A percentile compares a stretch with the other conserved stretches of the same genome.
phyloP scores from a whole-genome alignment of 2,329 filamentous ascomycete genomes.

The Fusarium sarcochroum region DNA sequence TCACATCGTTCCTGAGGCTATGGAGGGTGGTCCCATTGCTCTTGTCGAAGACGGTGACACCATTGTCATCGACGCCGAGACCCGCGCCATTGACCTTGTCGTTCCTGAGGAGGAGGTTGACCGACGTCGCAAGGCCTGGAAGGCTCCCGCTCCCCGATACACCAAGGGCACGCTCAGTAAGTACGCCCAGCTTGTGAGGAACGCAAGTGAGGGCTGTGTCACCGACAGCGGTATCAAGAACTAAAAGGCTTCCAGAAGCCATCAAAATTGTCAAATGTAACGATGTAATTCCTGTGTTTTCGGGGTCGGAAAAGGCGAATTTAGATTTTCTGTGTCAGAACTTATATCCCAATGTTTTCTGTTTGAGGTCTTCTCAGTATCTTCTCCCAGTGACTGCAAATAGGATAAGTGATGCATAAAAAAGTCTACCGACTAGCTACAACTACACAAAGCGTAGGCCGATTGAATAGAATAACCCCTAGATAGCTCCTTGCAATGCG shows the following conservation, averaged over 20 bases:
- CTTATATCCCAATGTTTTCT: constrained; percentile 35
- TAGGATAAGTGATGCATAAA: background rate
- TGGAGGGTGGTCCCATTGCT: constrained; percentile 87
- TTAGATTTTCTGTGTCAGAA: constrained; percentile 40
- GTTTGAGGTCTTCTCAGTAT: background rate
- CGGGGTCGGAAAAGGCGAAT: constrained; percentile 50
- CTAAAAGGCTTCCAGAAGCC: constrained; percentile 27
- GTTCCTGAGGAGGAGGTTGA: constrained; percentile 76
- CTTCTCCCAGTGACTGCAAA: background rate
- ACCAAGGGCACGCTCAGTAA: constrained; percentile 78
- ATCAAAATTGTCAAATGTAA: constrained; percentile 32
- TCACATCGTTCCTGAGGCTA: constrained; percentile 89
- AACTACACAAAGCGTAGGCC: constrained; percentile 1
- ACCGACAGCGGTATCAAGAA: constrained; percentile 60
- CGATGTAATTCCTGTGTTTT: constrained; percentile 44
- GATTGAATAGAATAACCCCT: too few species aligned
- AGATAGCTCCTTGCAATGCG: constrained; percentile 47
- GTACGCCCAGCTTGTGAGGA: constrained; percentile 73
- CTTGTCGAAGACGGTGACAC: constrained; percentile 85
- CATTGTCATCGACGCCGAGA: constrained; percentile 86
- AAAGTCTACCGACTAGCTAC: constrained; percentile 31
- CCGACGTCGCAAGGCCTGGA: constrained; percentile 71
- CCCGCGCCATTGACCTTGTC: constrained; percentile 76
- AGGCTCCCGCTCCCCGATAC: constrained; percentile 70
- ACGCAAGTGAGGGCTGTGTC: constrained; percentile 72